Percentiles rank a stretch among this genome's conserved stretches.
Evolutionary conservation across 2,329 filamentous ascomycete species (phyloP).

Genomic region (Talaromyces verruculosus): DNA sequence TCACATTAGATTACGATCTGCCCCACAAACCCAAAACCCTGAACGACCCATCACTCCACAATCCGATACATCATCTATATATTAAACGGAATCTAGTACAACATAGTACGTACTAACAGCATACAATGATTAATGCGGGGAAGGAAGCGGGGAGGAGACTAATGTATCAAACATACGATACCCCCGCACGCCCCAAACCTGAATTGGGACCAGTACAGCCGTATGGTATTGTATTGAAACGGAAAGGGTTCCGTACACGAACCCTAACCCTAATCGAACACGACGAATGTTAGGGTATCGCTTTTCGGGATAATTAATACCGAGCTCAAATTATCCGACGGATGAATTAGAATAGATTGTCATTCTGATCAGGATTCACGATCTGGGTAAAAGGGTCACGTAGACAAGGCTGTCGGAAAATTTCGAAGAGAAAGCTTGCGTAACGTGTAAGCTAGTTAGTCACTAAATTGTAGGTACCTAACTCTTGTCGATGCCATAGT

Average conservation of each 20-base stretch:
- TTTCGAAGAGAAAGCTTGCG: background rate
- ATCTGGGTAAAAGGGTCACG: background rate
- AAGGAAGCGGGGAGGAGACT: slow-evolving; percentile 5
- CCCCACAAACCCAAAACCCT: background rate
- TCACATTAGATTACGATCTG: background rate
- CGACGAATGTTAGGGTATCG: background rate
- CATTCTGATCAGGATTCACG: background rate
- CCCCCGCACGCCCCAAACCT: background rate
- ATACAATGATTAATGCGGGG: background rate
- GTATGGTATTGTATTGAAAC: background rate
- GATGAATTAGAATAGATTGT: background rate
- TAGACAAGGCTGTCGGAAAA: no score
- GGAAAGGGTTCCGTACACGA: background rate
- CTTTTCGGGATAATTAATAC: slow-evolving; percentile 1
- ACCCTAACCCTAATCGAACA: background rate
- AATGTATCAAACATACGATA: background rate
- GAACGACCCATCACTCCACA: background rate
- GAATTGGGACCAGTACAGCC: background rate
- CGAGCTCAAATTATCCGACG: background rate
- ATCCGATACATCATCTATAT: background rate
- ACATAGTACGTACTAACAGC: background rate
- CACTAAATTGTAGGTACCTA: background rate
- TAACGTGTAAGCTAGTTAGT: background rate
- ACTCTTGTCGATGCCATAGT: background rate
- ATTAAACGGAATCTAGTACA: background rate